Evolutionary conservation across 345 rosid genomes (phyloP), one percentile per base, ranked within the genome.

Genomic region (Linum lewisii): DNA sequence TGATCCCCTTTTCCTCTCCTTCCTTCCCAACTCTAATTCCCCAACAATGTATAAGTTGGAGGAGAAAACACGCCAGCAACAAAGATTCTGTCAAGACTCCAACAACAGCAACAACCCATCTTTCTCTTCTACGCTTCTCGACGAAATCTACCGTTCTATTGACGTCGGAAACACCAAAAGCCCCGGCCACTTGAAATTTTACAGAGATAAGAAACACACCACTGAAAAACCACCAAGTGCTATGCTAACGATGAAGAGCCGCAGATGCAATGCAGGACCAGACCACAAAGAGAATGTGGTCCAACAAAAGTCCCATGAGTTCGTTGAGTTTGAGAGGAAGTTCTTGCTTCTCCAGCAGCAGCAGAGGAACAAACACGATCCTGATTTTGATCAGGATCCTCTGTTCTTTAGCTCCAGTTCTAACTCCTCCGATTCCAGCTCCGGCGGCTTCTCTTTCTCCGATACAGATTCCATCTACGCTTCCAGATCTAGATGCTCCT

Each of bases 71-170:
- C 34, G 34, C 34, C 5, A 29, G 34, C 7, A 29, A 29, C 7
- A 29, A 0, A 29, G 34, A 29, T 29, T 29, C 34, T 4, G 34
- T 5, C 2, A 1, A 29, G 34, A 29, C 34, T 29, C n/a, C n/a
- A n/a, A 29, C 34, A 4, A 5, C 34, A 29, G 7, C 44, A 64
- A 67, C 22, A 78, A 63, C 84, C 95, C 95, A 37, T 86, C 99
- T 63, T 92, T 89, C 75, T 92, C 99, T 26, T 89, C 99, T 5
- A 68, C 76, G 57, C 89, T 92, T 20, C 97, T 92, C 47, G 99
- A 92, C 63, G 78, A 89, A 78, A 92, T 92, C 71, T 92, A 85
- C 82, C 85, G 91, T 49, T 86, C 97, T 26, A 80, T 85, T 47
- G 93, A 78, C 24, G 90, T 78, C 2, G 69, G 79, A 2, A 75